Conservation (phyloP, 345 rosid genomes). For the Ceriops decandra region DNA sequence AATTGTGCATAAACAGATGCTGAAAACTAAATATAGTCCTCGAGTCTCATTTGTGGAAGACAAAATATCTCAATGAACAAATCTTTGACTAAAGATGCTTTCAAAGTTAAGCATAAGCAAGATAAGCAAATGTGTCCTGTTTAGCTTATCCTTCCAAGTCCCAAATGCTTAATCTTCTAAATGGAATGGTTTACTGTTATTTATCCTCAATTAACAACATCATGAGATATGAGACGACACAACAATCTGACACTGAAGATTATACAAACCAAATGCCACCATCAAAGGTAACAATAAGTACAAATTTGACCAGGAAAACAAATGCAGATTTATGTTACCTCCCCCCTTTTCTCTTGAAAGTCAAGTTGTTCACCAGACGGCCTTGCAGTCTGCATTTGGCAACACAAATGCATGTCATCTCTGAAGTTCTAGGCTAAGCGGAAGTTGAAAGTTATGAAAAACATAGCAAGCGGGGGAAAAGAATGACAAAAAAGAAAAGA, state of each 20-base stretch:
- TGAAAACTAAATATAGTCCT: too few species aligned
- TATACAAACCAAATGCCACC: not conserved
- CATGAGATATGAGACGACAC: too few species aligned
- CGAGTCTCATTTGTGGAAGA: not conserved
- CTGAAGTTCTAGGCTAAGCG: not conserved
- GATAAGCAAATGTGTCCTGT: not conserved
- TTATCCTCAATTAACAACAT: too few species aligned
- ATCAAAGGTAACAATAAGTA: not conserved
- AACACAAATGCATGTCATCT: constrained; percentile 16
- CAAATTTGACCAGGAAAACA: not conserved
- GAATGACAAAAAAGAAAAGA: not conserved
- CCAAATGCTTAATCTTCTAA: not conserved
- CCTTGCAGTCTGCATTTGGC: constrained; percentile 43
- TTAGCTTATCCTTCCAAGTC: not conserved
- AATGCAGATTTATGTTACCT: constrained; percentile 38
- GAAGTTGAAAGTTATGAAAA: too few species aligned
- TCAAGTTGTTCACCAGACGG: constrained; percentile 38
- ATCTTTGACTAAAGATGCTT: not conserved
- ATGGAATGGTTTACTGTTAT: not conserved
- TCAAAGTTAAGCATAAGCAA: not conserved
- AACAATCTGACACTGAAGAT: too few species aligned
- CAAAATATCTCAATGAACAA: not conserved
- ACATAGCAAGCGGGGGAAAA: not conserved
- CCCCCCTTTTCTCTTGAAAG: constrained; percentile 44
- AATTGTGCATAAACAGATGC: not conserved